Conservation (phyloP, 2,329 filamentous ascomycete genomes). For the Metarhizium anisopliae region DNA sequence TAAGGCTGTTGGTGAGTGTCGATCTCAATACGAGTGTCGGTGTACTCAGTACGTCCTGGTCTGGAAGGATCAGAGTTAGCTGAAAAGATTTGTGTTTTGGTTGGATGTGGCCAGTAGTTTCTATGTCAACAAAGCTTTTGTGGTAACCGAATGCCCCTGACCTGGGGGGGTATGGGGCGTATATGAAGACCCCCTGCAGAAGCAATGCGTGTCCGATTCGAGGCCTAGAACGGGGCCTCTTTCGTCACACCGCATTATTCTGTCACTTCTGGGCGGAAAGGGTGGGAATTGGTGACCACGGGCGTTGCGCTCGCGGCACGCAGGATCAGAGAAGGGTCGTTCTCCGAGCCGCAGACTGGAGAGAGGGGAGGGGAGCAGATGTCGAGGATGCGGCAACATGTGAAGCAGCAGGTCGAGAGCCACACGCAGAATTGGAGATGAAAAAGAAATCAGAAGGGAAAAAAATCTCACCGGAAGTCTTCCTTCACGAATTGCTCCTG, state of each 20-base stretch:
- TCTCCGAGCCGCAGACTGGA: background rate
- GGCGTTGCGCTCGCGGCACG: background rate
- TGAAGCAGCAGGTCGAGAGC: background rate
- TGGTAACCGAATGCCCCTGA: constrained; percentile 12
- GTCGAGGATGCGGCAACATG: background rate
- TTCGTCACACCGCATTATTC: constrained; percentile 5
- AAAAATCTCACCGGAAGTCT: constrained; percentile 42
- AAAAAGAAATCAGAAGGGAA: constrained; percentile 5
- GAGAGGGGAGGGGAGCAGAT: background rate
- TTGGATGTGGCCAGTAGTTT: constrained; percentile 7
- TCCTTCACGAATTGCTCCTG: constrained; percentile 41
- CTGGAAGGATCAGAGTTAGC: constrained; percentile 13
- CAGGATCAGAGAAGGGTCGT: background rate
- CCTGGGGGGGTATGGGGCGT: constrained; percentile 7
- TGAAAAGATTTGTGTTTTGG: constrained; percentile 16
- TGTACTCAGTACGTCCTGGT: constrained; percentile 37
- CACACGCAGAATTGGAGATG: background rate
- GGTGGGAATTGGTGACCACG: background rate
- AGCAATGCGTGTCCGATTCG: constrained; percentile 1
- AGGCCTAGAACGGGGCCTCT: background rate
- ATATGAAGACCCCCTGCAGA: constrained; percentile 8
- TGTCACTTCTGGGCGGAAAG: background rate
- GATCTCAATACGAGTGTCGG: constrained; percentile 58
- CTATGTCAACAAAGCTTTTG: constrained; percentile 14
- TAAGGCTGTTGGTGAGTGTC: constrained; percentile 41